Conservation (phyloP, 352 stramenopile species). For the Pythium plurisporium region DNA sequence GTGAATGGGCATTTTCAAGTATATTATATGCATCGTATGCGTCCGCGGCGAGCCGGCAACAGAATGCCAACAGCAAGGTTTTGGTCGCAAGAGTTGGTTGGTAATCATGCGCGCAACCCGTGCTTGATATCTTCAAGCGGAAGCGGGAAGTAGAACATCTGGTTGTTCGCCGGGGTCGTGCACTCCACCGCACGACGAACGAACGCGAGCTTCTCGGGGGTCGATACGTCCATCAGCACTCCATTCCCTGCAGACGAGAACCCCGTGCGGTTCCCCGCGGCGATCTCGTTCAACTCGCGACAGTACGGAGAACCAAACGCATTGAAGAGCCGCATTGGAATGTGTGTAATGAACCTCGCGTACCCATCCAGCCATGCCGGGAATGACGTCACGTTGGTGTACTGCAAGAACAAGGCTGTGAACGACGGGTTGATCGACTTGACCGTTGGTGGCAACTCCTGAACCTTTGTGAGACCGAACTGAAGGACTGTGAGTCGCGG, state of each 20-base stretch:
- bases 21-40: no score
- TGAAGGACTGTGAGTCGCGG: conserved; percentile 4
- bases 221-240: conserved; percentile 6
- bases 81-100: no score
- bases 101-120: no score
- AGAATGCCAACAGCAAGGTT: no score
- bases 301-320: conserved; percentile 5
- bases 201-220: background rate
- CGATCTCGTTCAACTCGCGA: background rate
- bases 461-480: conserved; percentile 1
- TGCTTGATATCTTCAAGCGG: background rate
- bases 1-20: no score
- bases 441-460: background rate
- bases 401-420: conserved; percentile 3
- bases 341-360: background rate
- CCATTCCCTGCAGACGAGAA: background rate
- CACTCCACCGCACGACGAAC: background rate
- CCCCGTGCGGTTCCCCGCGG: background rate
- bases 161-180: background rate
- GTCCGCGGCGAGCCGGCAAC: no score
- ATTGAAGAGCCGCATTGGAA: background rate
- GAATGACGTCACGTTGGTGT: conserved; percentile 8
- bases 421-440: background rate
- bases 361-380: conserved; percentile 5
- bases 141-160: background rate